These are phyloP conservation scores for Pachysandra terminalis DNA, from an alignment of 164 flowering plant genomes.

Conservation along the genomic window DNA sequence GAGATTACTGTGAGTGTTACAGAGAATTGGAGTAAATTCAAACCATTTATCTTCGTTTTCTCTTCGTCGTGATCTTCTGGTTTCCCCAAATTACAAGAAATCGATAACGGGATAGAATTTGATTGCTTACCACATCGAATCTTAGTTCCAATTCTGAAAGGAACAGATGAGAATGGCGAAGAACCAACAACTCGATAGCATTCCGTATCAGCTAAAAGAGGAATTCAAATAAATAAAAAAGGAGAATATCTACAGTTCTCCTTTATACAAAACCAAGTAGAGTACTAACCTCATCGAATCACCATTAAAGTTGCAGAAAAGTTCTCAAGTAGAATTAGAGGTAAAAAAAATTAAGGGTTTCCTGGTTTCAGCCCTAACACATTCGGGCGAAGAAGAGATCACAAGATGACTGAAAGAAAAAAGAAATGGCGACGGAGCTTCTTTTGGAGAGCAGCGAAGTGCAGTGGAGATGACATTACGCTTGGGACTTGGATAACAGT, in stretches of 20 bases:
- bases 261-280: not conserved
- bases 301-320: not conserved
- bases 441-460: not conserved
- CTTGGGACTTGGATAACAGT: too few species aligned
- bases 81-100: conserved; percentile 11
- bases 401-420: not conserved
- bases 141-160: conserved; percentile 3
- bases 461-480: too few species aligned
- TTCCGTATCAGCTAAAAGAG: conserved; percentile 12
- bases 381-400: not conserved
- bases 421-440: not conserved
- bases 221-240: not conserved
- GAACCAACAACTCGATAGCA: conserved; percentile 8
- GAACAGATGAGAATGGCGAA: conserved; percentile 4
- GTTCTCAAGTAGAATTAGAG: too few species aligned
- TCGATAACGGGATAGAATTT: not conserved
- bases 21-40: conserved; percentile 41
- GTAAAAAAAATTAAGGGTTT: not conserved
- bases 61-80: conserved; percentile 7
- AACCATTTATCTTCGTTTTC: conserved; percentile 10
- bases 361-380: not conserved
- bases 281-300: not conserved
- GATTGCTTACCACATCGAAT: not conserved
- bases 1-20: conserved; percentile 68
- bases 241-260: not conserved